These are phyloP conservation scores for Haematococcus lacustris DNA, from an alignment of 139 green algal species.

Conservation along the genomic window DNA sequence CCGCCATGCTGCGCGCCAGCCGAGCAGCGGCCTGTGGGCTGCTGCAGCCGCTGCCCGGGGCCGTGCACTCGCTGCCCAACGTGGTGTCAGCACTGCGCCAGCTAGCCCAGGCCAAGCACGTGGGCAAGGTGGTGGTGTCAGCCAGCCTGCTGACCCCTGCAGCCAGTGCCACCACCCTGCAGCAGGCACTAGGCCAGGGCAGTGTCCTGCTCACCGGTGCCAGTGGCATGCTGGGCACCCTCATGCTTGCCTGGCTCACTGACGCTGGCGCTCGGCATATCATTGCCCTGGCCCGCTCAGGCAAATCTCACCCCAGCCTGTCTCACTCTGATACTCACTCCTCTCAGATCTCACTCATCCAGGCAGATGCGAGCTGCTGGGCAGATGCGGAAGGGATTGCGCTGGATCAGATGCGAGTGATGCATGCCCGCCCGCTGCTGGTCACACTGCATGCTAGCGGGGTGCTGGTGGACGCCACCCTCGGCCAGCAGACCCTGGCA, in stretches of 20 bases:
- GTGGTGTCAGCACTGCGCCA: conserved; percentile 36
- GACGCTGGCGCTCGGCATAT: conserved; percentile 21
- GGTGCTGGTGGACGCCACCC: conserved; percentile 44
- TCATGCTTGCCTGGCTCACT: conserved; percentile 42
- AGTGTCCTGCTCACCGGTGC: conserved; percentile 52
- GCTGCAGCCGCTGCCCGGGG: conserved; percentile 24
- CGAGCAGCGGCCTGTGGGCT: conserved; percentile 16
- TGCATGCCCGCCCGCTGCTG: background rate
- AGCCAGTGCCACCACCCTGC: conserved; percentile 1
- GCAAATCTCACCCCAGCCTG: conserved; percentile 7
- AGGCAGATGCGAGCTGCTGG: conserved; percentile 11
- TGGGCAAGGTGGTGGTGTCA: conserved; percentile 77
- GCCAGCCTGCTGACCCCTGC: background rate
- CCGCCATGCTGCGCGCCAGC: conserved; percentile 30
- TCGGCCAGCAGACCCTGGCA: conserved; percentile 27
- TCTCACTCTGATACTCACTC: background rate
- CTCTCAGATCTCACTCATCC: background rate
- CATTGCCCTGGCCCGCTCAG: conserved; percentile 39
- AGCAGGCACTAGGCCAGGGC: background rate
- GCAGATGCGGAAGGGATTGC: conserved; percentile 43
- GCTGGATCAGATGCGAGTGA: background rate
- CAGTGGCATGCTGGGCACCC: conserved; percentile 39
- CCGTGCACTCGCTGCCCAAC: conserved; percentile 20
- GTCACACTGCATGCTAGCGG: conserved; percentile 49
- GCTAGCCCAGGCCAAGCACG: conserved; percentile 65